These are phyloP conservation scores for Ustilago esculenta DNA, from an alignment of 1,284 basidiomycete genomes.

Conservation along the genomic window DNA sequence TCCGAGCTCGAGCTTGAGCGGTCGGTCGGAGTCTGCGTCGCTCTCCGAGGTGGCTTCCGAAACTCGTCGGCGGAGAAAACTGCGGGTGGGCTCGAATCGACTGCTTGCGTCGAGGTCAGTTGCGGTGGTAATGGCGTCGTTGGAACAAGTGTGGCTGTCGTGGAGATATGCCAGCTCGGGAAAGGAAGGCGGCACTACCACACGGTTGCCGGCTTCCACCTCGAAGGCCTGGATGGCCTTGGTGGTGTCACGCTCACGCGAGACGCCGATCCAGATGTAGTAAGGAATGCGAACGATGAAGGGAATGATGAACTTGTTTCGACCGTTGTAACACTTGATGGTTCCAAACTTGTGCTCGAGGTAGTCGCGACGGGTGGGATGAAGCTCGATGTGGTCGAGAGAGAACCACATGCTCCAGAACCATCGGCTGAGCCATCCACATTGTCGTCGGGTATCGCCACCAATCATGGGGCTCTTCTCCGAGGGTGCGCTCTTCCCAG, in stretches of 20 bases:
- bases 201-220: slow-evolving; percentile 75
- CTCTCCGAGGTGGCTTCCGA: slow-evolving; percentile 68
- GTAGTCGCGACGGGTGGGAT: slow-evolving; percentile 75
- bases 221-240: slow-evolving; percentile 76
- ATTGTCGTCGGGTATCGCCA: slow-evolving; percentile 76
- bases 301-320: slow-evolving; percentile 78
- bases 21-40: slow-evolving; percentile 65
- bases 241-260: slow-evolving; percentile 75
- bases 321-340: slow-evolving; percentile 74
- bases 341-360: slow-evolving; percentile 84
- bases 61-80: slow-evolving; percentile 64
- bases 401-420: slow-evolving; percentile 77
- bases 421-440: slow-evolving; percentile 79
- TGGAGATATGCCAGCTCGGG: slow-evolving; percentile 59
- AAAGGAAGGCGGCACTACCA: slow-evolving; percentile 65
- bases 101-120: slow-evolving; percentile 66
- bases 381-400: slow-evolving; percentile 79
- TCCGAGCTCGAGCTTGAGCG: slow-evolving; percentile 60
- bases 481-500: slow-evolving; percentile 73
- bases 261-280: slow-evolving; percentile 82
- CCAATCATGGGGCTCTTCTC: slow-evolving; percentile 73
- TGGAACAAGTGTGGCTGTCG: slow-evolving; percentile 22
- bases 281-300: slow-evolving; percentile 77
- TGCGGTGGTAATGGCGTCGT: slow-evolving; percentile 30
- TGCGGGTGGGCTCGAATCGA: slow-evolving; percentile 56